Percentiles rank a stretch among this genome's conserved stretches.
Evolutionary conservation across 2,329 filamentous ascomycete species (phyloP).

Genomic region (Lanzia echinophila): DNA sequence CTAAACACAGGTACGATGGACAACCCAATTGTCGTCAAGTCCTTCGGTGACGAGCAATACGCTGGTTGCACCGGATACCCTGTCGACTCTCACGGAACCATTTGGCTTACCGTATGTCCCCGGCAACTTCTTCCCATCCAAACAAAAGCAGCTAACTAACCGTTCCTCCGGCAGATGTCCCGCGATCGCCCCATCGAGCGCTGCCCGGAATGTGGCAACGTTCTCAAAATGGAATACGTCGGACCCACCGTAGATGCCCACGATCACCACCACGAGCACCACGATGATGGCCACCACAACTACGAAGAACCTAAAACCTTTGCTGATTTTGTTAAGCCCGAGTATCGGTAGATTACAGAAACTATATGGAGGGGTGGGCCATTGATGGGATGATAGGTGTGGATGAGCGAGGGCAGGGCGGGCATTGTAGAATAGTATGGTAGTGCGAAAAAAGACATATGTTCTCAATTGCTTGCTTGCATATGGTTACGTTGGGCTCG

Average conservation of each 20-base stretch:
- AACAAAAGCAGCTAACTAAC: background rate
- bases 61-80: slow-evolving; percentile 92
- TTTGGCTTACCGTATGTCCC: slow-evolving; percentile 75
- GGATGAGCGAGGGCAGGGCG: background rate
- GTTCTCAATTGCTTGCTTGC: background rate
- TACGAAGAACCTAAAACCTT: slow-evolving; percentile 92
- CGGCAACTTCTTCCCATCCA: background rate
- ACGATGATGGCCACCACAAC: slow-evolving; percentile 45
- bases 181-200: slow-evolving; percentile 87
- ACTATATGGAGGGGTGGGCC: background rate
- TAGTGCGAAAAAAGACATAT: background rate
- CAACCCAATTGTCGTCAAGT: slow-evolving; percentile 84
- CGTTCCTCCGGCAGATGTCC: slow-evolving; percentile 58
- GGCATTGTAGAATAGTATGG: background rate
- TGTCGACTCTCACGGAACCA: slow-evolving; percentile 82
- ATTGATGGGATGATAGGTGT: background rate
- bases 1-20: slow-evolving; percentile 65
- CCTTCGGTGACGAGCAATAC: slow-evolving; percentile 93
- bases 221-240: slow-evolving; percentile 97
- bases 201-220: slow-evolving; percentile 92
- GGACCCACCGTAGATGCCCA: slow-evolving; percentile 65
- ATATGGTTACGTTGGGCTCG: background rate
- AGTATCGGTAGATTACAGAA: slow-evolving; percentile 69
- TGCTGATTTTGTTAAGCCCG: slow-evolving; percentile 89
- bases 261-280: slow-evolving; percentile 45